Evolutionary conservation across 495 filamentous ascomycete species (phyloP).

Genomic region (Massariosphaeria phaeospora): DNA sequence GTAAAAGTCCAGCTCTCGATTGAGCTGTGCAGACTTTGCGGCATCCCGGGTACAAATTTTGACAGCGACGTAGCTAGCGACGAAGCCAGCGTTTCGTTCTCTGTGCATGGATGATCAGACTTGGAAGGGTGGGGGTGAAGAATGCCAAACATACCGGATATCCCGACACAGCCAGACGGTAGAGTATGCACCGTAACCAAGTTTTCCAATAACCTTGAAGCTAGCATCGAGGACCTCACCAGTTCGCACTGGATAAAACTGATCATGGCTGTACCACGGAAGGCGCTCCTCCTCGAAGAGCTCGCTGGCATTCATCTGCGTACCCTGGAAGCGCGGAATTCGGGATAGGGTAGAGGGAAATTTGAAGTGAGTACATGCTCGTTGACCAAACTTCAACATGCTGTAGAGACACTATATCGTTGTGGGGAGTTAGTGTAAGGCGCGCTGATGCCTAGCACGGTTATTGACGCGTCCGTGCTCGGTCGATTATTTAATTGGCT

Average conservation of each 20-base stretch:
- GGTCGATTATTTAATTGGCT: too few species aligned
- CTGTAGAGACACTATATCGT: constrained; percentile 9
- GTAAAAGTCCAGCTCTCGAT: constrained; percentile 26
- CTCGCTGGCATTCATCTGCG: constrained; percentile 15
- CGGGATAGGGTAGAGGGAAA: constrained; percentile 7
- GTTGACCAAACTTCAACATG: constrained; percentile 10
- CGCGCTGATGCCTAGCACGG: too few species aligned
- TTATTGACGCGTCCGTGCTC: too few species aligned
- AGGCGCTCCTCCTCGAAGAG: constrained; percentile 47
- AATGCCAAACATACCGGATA: constrained; percentile 14
- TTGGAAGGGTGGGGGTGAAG: constrained; percentile 16
- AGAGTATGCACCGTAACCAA: constrained; percentile 52
- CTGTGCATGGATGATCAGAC: constrained; percentile 9
- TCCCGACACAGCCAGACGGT: constrained; percentile 43
- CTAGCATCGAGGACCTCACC: constrained; percentile 46
- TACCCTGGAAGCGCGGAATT: constrained; percentile 15
- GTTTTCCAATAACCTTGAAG: constrained; percentile 51
- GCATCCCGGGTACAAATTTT: constrained; percentile 29
- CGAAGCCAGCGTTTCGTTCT: constrained; percentile 18
- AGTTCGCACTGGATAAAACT: constrained; percentile 50
- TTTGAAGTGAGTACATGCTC: constrained; percentile 9
- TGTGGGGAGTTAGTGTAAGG: constrained; percentile 11
- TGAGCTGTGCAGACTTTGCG: constrained; percentile 11
- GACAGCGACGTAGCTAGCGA: constrained; percentile 14
- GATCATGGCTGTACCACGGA: constrained; percentile 42